Base-by-base conservation (phyloP, 495 filamentous ascomycete genomes). In the Lasiosphaeria hispida region DNA sequence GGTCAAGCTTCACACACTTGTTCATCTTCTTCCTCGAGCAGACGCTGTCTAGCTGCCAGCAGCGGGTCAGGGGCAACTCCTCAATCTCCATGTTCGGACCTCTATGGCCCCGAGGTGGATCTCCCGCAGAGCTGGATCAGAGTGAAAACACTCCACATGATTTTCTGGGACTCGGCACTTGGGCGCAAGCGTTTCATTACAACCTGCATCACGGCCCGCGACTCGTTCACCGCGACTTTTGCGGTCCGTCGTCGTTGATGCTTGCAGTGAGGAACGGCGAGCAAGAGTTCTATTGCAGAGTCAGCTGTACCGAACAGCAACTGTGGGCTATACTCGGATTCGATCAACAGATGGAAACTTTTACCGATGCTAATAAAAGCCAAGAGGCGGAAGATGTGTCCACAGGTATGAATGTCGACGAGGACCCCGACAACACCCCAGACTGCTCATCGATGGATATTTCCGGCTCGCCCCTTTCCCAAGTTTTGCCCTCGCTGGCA, bases 21-120 rank as follows among this genome's bases (percentile, higher is more conserved):
- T 42, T 53, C 50, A 33, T 53, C 11, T 42, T 53, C 13, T 53
- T 53, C 17, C 50, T 53, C 14, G 50, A 53, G 37, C 50, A 53
- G 50, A 53, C 37, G 4, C 6, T 53, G 50, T 53, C 50, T 9
- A 53, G 37, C 14, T 53, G 50, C 37, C 50, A 53, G 37, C 50
- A 42, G 17, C 35, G 50, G n/a, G 50, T 53, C 50, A 41, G 50
- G 38, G 50, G 50, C 8, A 53, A 53, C 17, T 1, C 50, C 13
- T 4, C 1, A 2, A 53, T 53, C 8, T 53, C 50, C 23, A 19
- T 18, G 7, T 53, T 53, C 18, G 17, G 17, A 9, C 50, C 50
- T 33, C 5, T 19, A 1, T 42, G 18, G 6, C 11, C 50, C 1
- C 30, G 37, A 10, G 30, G 7, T 38, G 2, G 9, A 8, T 13